A percentile compares a stretch with the other conserved stretches of the same genome.
Conservation (phyloP, 306 rosid genomes). For the Mimosa bimucronata region DNA sequence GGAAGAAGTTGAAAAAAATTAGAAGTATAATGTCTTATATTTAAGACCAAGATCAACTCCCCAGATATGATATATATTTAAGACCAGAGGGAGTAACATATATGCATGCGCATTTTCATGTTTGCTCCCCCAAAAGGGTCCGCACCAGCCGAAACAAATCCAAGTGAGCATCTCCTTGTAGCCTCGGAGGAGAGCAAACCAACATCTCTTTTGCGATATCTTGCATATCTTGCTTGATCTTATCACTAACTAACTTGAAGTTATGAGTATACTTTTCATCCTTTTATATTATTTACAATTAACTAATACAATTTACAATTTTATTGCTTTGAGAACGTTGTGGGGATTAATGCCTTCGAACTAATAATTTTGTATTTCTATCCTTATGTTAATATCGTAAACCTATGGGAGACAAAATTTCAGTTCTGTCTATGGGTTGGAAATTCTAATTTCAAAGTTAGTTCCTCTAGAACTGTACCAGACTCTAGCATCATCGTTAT, state of each 20-base stretch:
- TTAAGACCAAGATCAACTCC: too few species aligned
- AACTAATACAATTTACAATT: neutral
- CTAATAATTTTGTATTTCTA: too few species aligned
- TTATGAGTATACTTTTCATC: slow-evolving; percentile 40
- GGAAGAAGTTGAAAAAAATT: too few species aligned
- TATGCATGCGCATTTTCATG: too few species aligned
- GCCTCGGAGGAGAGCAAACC: slow-evolving; percentile 89
- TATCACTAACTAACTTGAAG: slow-evolving; percentile 72
- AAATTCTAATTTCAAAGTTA: neutral
- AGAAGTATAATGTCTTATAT: too few species aligned
- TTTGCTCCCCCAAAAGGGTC: slow-evolving; percentile 99
- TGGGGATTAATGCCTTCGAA: neutral
- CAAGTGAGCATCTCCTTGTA: slow-evolving; percentile 86
- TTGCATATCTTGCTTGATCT: slow-evolving; percentile 87
- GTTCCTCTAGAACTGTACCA: neutral
- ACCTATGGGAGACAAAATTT: too few species aligned
- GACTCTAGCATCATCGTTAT: neutral
- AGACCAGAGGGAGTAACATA: too few species aligned
- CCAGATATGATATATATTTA: too few species aligned
- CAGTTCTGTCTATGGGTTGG: neutral
- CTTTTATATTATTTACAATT: slow-evolving; percentile 18
- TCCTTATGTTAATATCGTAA: too few species aligned
- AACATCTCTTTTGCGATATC: slow-evolving; percentile 82
- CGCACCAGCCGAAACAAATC: slow-evolving; percentile 98
- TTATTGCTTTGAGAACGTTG: slow-evolving; percentile 9